Percentiles rank a stretch among this genome's conserved stretches.
Conservation (phyloP, 148 eudicot genomes). For the Tetragonia tetragonoides region DNA sequence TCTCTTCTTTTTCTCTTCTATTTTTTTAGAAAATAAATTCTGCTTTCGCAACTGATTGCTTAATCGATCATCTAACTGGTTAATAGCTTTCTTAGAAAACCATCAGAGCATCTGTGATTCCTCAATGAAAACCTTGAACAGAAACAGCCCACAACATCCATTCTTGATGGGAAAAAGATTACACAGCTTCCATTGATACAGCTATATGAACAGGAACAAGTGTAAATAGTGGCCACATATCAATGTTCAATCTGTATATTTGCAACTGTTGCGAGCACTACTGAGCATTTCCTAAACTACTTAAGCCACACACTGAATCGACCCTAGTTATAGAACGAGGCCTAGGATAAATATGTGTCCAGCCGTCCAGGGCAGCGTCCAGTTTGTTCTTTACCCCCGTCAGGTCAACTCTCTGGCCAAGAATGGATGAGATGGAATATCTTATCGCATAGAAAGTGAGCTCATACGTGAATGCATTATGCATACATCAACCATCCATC, state of each 20-base stretch:
- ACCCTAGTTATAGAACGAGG: background rate
- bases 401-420: background rate
- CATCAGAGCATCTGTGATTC: background rate
- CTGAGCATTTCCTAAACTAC: background rate
- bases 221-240: background rate
- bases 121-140: background rate
- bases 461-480: background rate
- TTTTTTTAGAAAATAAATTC: no score
- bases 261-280: background rate
- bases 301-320: background rate
- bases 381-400: background rate
- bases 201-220: background rate
- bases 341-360: background rate
- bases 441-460: background rate
- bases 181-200: background rate
- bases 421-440: background rate
- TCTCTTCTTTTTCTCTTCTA: no score
- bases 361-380: background rate
- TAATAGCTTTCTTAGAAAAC: background rate
- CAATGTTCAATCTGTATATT: background rate
- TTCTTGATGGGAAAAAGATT: background rate
- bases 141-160: background rate
- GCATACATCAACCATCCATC: constrained; percentile 46
- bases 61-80: background rate
- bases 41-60: no score